These are phyloP conservation scores for Aspergillus nanangensis DNA, from an alignment of 495 filamentous ascomycete genomes.

Conservation along the genomic window DNA sequence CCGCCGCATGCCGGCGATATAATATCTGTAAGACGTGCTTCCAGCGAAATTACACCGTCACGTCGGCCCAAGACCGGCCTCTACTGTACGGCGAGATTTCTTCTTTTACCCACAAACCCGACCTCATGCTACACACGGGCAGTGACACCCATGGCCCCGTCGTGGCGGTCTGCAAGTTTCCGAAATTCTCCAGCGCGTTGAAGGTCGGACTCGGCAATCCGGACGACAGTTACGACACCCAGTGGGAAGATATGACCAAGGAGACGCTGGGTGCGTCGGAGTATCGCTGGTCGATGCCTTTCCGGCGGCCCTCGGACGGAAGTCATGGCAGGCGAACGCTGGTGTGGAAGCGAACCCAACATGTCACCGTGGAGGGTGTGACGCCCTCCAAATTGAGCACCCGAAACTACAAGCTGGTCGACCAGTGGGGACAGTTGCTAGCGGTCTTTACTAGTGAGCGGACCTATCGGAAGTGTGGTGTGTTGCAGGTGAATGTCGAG, in stretches of 20 bases:
- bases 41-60: background rate
- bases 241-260: background rate
- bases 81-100: background rate
- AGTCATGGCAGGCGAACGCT: background rate
- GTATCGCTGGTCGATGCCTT: background rate
- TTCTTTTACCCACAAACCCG: background rate
- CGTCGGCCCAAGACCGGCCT: background rate
- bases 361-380: background rate
- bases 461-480: background rate
- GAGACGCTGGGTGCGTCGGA: background rate
- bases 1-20: background rate
- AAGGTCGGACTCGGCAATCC: background rate
- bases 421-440: background rate
- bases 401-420: background rate
- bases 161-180: background rate
- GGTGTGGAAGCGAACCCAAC: background rate
- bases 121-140: background rate
- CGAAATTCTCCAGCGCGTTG: background rate
- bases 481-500: background rate
- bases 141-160: background rate
- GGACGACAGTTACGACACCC: background rate
- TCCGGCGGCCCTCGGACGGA: background rate
- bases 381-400: background rate
- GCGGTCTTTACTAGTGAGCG: background rate
- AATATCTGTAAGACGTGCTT: background rate